These are phyloP conservation scores for Mucor irregularis DNA, from an alignment of 371 early-diverging fungal species.

Conservation along the genomic window DNA sequence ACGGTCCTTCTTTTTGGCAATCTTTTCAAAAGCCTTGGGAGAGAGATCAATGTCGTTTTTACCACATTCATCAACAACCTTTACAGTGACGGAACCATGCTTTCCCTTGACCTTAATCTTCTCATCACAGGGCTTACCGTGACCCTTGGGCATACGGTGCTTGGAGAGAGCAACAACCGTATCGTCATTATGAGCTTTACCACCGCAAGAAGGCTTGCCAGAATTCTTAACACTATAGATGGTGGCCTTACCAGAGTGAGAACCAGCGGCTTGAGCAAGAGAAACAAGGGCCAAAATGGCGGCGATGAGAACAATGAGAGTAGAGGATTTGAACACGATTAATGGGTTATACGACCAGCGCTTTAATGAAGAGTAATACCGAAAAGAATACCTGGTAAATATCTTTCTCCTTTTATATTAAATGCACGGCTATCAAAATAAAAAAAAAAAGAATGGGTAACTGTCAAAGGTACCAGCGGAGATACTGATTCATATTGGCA, in stretches of 20 bases:
- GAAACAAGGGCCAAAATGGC: neutral
- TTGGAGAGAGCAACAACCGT: slow-evolving; percentile 40
- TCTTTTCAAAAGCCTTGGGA: slow-evolving; percentile 45
- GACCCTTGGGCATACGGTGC: slow-evolving; percentile 24
- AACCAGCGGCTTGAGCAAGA: slow-evolving; percentile 6
- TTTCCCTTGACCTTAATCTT: slow-evolving; percentile 28
- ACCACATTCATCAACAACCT: slow-evolving; percentile 43
- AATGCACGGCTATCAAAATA: no score
- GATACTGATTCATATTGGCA: no score
- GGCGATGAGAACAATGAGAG: neutral
- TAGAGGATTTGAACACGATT: neutral
- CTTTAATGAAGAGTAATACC: neutral
- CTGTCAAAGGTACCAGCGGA: slow-evolving; percentile 4
- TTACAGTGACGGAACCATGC: slow-evolving; percentile 37
- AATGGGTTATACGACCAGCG: slow-evolving; percentile 3
- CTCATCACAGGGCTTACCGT: slow-evolving; percentile 44
- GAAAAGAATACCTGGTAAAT: neutral
- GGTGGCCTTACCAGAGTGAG: slow-evolving; percentile 34
- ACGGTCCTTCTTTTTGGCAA: slow-evolving; percentile 16
- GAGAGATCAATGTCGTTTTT: slow-evolving; percentile 34
- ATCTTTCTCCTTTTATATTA: no score
- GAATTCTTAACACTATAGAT: slow-evolving; percentile 29
- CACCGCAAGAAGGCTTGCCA: slow-evolving; percentile 50
- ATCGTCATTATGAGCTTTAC: slow-evolving; percentile 15
- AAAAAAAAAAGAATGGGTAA: neutral